Evolutionary conservation across 495 filamentous ascomycete species (phyloP), one percentile per base, ranked within the genome.

Genomic region (Podospora fimiseda): DNA sequence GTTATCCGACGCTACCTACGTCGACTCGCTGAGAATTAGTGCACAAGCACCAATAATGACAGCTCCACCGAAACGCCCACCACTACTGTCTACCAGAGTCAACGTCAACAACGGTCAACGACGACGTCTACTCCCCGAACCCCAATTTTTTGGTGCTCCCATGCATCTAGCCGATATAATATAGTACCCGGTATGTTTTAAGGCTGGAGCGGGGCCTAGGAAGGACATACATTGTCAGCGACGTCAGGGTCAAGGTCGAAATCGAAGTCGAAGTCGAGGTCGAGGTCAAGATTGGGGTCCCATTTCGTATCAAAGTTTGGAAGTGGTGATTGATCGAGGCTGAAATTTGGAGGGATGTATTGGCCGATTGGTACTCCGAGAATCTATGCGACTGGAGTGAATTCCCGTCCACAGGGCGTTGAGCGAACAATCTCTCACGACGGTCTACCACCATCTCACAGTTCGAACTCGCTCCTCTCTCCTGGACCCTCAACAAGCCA

Each of bases 331-430:
- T 49, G 42, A 30, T 14, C 44, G 39, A 41, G 3, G 13, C 39
- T 4, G 33, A 37, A 23, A 33, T 13, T 4, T 43, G 49, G 40
- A 63, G 60, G 79, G 78, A 96, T 96, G 91, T 96, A 96, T 79
- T 96, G 92, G 92, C 92, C 92, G 61, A 78, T 93, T 72, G 90
- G 89, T 68, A 88, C 90, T 56, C 90, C 91, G 54, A 79, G 84
- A 70, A 86, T 95, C 63, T 94, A 92, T 79, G 86, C 87, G 68
- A 85, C 85, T 51, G 74, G 63, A 68, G 78, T n/a, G 8, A n/a
- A 62, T 55, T 68, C 63, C 70, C 85, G 79, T 70, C 74, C 78
- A 59, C 75, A 77, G 44, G 61, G 68, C 60, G 70, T 56, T 9
- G 60, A 48, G 52, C 62, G 62, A 4, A 48, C 66, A 45, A 52